These are phyloP conservation scores for Furcasterigmium sp. DNA, from an alignment of 2,329 filamentous ascomycete genomes.

Conservation along the genomic window DNA sequence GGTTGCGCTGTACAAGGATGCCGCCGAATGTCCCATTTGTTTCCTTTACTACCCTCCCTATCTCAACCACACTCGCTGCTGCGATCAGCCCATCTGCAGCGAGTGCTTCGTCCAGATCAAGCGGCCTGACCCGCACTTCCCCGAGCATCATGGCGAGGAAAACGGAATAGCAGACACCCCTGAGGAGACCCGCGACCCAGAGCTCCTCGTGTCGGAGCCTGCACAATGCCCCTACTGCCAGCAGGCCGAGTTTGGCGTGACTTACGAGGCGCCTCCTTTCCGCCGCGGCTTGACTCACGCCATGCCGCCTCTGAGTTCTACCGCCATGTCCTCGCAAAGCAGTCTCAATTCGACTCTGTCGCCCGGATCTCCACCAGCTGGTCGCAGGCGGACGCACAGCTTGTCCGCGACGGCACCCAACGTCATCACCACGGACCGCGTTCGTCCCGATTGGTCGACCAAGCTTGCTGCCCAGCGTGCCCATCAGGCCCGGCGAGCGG, in stretches of 20 bases:
- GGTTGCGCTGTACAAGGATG: slow-evolving; percentile 88
- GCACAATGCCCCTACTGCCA: slow-evolving; percentile 93
- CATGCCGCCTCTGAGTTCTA: slow-evolving; percentile 41
- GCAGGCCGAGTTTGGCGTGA: slow-evolving; percentile 93
- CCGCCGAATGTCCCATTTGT: slow-evolving; percentile 89
- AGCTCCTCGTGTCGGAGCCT: slow-evolving; percentile 81
- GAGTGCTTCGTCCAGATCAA: slow-evolving; percentile 99
- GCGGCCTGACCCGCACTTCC: slow-evolving; percentile 82
- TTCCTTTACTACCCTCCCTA: slow-evolving; percentile 94
- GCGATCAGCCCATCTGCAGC: slow-evolving; percentile 93
- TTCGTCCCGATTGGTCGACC: slow-evolving; percentile 90
- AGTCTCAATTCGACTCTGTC: slow-evolving; percentile 62
- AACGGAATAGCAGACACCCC: slow-evolving; percentile 25
- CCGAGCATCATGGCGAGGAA: slow-evolving; percentile 63
- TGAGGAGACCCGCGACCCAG: slow-evolving; percentile 40
- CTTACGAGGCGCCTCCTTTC: slow-evolving; percentile 85
- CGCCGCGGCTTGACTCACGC: slow-evolving; percentile 74
- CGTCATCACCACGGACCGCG: slow-evolving; percentile 87
- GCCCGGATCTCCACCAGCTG: slow-evolving; percentile 26
- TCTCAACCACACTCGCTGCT: slow-evolving; percentile 90
- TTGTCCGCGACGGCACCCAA: slow-evolving; percentile 78
- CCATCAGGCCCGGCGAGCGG: slow-evolving; percentile 79
- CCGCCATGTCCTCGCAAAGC: slow-evolving; percentile 82
- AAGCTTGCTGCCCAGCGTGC: slow-evolving; percentile 82
- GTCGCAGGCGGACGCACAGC: slow-evolving; percentile 47